phyloP scores from a whole-genome alignment of 345 rosid genomes.

The Passiflora organensis region DNA sequence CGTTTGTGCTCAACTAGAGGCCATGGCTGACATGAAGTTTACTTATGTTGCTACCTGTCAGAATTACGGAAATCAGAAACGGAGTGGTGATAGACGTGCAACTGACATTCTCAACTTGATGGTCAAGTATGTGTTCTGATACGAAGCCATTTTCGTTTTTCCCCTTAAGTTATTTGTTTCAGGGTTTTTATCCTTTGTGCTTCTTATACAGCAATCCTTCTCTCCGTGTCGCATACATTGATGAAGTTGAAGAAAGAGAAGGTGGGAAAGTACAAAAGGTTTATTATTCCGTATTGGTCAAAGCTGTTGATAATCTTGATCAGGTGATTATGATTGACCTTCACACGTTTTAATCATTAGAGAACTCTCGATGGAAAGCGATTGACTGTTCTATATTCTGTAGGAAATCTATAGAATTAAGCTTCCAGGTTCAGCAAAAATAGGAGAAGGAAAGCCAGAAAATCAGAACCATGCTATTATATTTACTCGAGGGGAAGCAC shows the following conservation, averaged over 20 bases:
- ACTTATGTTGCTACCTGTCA: slow-evolving; percentile 97
- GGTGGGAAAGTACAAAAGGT: slow-evolving; percentile 66
- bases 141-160: slow-evolving; percentile 1
- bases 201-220: slow-evolving; percentile 69
- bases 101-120: slow-evolving; percentile 91
- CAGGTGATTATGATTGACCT: slow-evolving; percentile 51
- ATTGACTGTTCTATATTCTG: slow-evolving; percentile 14
- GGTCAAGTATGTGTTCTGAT: slow-evolving; percentile 75
- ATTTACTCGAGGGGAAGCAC: slow-evolving; percentile 97
- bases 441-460: slow-evolving; percentile 98
- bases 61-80: slow-evolving; percentile 87
- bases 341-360: slow-evolving; percentile 3
- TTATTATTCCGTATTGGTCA: slow-evolving; percentile 82
- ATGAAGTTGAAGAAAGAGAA: slow-evolving; percentile 91
- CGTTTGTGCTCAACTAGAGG: slow-evolving; percentile 74
- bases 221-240: slow-evolving; percentile 94
- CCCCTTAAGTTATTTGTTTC: slow-evolving; percentile 10
- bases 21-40: slow-evolving; percentile 93
- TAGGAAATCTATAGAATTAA: slow-evolving; percentile 95
- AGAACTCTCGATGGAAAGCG: slow-evolving; percentile 4
- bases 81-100: slow-evolving; percentile 89
- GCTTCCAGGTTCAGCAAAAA: slow-evolving; percentile 80
- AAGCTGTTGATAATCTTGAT: slow-evolving; percentile 84
- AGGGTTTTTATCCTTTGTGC: slow-evolving; percentile 18
- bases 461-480: slow-evolving; percentile 91